phyloP scores from a whole-genome alignment of 169 alveolate species.

The Babesia gibsoni region DNA sequence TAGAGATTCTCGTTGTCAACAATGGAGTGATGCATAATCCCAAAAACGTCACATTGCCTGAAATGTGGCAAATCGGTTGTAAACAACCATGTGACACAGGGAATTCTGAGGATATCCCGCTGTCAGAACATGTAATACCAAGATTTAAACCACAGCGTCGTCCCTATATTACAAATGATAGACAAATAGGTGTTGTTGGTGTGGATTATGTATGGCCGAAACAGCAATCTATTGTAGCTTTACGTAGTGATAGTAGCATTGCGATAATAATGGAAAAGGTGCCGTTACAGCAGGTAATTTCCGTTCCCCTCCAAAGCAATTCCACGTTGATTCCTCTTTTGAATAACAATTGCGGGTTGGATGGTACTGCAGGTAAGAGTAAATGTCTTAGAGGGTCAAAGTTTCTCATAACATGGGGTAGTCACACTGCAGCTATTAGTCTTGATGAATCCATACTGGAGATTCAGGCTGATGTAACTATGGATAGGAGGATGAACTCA shows the following conservation, averaged over 20 bases:
- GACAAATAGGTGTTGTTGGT: conserved; percentile 22
- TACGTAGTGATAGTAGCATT: conserved; percentile 21
- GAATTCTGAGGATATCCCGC: not conserved
- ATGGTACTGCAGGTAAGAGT: not conserved
- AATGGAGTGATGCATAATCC: conserved; percentile 15
- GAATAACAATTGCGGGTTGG: not conserved
- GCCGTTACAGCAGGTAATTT: conserved; percentile 24
- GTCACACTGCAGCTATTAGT: not conserved
- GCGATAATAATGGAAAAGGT: conserved; percentile 32
- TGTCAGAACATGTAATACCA: not conserved
- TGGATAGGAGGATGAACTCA: not conserved
- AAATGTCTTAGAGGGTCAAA: not conserved
- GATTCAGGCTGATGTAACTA: not conserved
- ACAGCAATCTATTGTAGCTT: conserved; percentile 35
- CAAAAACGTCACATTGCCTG: conserved; percentile 22
- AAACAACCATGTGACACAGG: not conserved
- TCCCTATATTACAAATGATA: conserved; percentile 5
- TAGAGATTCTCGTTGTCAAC: not conserved
- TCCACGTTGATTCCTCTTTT: conserved; percentile 6
- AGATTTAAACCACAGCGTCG: conserved; percentile 24
- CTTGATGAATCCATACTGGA: not conserved
- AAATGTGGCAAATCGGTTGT: conserved; percentile 36
- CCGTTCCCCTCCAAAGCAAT: conserved; percentile 24
- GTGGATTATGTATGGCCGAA: conserved; percentile 27
- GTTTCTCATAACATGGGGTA: conserved; percentile 7